Percentiles rank a stretch among this genome's conserved stretches.
Evolutionary conservation across 345 rosid species (phyloP).

Genomic region (Mangifera indica): DNA sequence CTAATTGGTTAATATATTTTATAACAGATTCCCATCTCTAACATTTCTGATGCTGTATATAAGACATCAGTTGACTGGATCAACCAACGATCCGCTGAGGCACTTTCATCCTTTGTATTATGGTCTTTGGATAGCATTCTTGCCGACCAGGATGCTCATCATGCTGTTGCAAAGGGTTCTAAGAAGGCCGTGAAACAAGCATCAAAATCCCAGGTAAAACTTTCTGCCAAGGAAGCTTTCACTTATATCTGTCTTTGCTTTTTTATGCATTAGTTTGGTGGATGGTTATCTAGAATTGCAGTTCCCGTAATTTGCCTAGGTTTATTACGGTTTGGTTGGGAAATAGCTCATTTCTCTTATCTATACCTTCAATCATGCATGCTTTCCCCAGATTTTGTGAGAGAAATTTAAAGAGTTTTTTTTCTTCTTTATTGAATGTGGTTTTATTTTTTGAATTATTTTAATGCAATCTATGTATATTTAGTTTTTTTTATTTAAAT

Average conservation of each 20-base stretch:
- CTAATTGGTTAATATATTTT: slow-evolving; percentile 14
- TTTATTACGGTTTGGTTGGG: neutral
- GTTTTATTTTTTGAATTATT: neutral
- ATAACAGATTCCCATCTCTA: slow-evolving; percentile 58
- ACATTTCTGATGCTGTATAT: slow-evolving; percentile 60
- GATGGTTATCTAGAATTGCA: neutral
- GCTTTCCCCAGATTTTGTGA: neutral
- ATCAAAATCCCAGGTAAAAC: slow-evolving; percentile 60
- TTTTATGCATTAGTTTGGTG: neutral
- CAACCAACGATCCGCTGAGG: slow-evolving; percentile 56
- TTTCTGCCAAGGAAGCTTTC: slow-evolving; percentile 12
- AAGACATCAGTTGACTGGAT: slow-evolving; percentile 76
- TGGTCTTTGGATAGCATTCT: slow-evolving; percentile 72
- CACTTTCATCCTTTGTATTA: slow-evolving; percentile 54
- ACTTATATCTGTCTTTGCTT: neutral
- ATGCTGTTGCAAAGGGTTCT: slow-evolving; percentile 49
- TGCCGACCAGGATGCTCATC: slow-evolving; percentile 52
- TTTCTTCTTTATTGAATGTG: neutral
- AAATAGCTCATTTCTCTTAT: neutral
- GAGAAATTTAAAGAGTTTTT: neutral
- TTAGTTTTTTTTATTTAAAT: too few relatives aligned
- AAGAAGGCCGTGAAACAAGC: slow-evolving; percentile 53
- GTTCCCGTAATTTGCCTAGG: neutral
- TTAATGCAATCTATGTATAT: neutral
- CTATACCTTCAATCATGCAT: neutral